Conservation (phyloP, 768 basidiomycete genomes). For the Leccinellum luteum region DNA sequence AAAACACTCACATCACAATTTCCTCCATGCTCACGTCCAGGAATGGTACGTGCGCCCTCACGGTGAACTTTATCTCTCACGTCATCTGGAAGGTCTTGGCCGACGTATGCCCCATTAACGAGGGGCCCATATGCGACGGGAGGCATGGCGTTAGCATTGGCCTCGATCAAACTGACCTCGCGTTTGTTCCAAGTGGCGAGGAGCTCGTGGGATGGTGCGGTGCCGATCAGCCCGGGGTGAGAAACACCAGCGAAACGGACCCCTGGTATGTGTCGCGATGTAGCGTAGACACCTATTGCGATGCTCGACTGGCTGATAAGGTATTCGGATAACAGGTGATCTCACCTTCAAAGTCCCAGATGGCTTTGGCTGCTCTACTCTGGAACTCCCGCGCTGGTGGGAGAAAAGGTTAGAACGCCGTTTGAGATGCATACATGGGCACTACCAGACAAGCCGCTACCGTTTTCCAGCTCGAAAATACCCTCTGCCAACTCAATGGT, state of each 20-base stretch:
- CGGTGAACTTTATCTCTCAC: slow-evolving; percentile 50
- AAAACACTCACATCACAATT: slow-evolving; percentile 59
- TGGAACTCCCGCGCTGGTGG: slow-evolving; percentile 59
- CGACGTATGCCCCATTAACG: slow-evolving; percentile 60
- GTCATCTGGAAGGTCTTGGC: slow-evolving; percentile 53
- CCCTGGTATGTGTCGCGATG: slow-evolving; percentile 74
- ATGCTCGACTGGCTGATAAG: neutral
- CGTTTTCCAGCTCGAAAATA: slow-evolving; percentile 72
- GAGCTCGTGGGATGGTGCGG: slow-evolving; percentile 70
- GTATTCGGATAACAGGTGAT: neutral
- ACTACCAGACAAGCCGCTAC: slow-evolving; percentile 67
- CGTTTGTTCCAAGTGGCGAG: slow-evolving; percentile 74
- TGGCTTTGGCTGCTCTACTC: slow-evolving; percentile 70
- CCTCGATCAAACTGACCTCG: slow-evolving; percentile 61
- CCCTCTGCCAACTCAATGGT: slow-evolving; percentile 40
- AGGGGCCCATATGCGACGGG: slow-evolving; percentile 67
- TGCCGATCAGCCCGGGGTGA: slow-evolving; percentile 75
- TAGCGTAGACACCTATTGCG: slow-evolving; percentile 58
- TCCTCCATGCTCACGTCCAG: slow-evolving; percentile 78
- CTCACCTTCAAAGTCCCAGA: slow-evolving; percentile 74
- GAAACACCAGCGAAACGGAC: slow-evolving; percentile 77
- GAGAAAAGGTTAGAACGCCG: neutral
- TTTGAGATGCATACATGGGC: neutral
- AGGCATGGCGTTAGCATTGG: slow-evolving; percentile 50
- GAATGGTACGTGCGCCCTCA: slow-evolving; percentile 74